Base-by-base conservation (phyloP, 2,329 filamentous ascomycete genomes). In the Fusarium brachygibbosum region DNA sequence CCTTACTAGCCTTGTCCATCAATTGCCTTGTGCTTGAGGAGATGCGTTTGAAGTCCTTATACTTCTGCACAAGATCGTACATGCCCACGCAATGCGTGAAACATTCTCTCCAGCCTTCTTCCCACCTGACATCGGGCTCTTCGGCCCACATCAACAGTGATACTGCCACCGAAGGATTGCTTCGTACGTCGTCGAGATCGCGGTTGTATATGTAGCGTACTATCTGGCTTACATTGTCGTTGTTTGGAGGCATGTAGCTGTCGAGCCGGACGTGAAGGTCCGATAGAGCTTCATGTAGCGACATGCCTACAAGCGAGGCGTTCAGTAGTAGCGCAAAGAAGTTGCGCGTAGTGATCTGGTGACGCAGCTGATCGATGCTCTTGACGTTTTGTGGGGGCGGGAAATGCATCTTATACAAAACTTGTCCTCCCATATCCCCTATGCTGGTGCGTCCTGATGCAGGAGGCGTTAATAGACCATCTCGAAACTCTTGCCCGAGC, bases 81-180 rank as follows among this genome's bases (percentile, higher is more conserved):
- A 91, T 88, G 28, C 91, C 91, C 5, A 86, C 86, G 67, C 87
- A 87, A 74, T 93, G 90, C 9, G 88, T 81, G 70, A 91, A 93
- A 28, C 85, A 85, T 75, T 92, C 90, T 17, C 86, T 83, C 84
- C 90, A 93, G 2, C 90, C 89, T 66, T 90, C 87, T 44, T 88
- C 84, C 88, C 90, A 91, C 7, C 83, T 83, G 11, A 92, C 86
- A 19, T 82, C 84, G 3, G 84, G 81, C n/a, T 82, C 82, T 70
- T 93, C 91, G 3, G 88, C 85, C 87, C 89, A 93, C 1, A 87
- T 86, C 6, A 93, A 80, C 17, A 92, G 78, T 1, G 86, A 85
- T 4, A 90, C 83, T 1, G 90, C 89, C 3, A 82, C 82, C 35
- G 87, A 85, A 0, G 87, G 81, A 63, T 88, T 88, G 57, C 86